A percentile compares a stretch with the other conserved stretches of the same genome.
Evolutionary conservation across 2,329 filamentous ascomycete genomes (phyloP).

Genomic region (Stenocarpella maydis): DNA sequence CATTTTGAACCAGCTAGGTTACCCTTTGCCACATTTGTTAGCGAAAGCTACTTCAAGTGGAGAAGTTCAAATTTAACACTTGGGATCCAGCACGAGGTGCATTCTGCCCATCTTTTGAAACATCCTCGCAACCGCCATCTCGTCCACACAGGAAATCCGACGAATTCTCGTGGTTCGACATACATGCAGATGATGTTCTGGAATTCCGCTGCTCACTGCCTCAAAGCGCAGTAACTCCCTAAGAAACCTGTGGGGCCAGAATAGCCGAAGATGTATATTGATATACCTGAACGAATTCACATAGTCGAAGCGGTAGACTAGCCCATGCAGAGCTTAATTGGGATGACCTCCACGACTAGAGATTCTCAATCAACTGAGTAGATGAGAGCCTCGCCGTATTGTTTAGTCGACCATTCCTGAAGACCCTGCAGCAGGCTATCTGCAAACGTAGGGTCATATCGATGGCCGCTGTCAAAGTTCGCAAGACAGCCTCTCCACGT

Average conservation of each 20-base stretch:
- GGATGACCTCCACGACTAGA: neutral
- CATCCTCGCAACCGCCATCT: constrained; percentile 10
- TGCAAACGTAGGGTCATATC: constrained; percentile 48
- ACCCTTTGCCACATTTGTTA: no score
- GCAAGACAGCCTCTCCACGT: constrained; percentile 51
- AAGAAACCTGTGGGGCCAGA: no score
- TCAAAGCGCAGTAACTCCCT: neutral
- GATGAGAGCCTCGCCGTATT: constrained; percentile 43
- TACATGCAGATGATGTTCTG: neutral
- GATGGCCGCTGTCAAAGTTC: constrained; percentile 46
- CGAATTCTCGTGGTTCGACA: neutral
- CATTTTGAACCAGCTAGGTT: no score
- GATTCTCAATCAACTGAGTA: constrained; percentile 4
- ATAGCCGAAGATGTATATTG: neutral
- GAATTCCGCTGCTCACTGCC: neutral
- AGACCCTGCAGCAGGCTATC: constrained; percentile 49
- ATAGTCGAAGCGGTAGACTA: neutral
- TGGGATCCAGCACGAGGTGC: no score
- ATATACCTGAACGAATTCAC: neutral
- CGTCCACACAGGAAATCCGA: neutral
- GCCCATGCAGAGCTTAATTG: no score
- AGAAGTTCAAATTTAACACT: no score
- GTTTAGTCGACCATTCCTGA: constrained; percentile 47
- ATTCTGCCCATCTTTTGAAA: constrained; percentile 8
- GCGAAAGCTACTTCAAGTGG: no score